These are phyloP conservation scores for Huntiella moniliformis DNA, from an alignment of 2,329 filamentous ascomycete species.

Conservation along the genomic window DNA sequence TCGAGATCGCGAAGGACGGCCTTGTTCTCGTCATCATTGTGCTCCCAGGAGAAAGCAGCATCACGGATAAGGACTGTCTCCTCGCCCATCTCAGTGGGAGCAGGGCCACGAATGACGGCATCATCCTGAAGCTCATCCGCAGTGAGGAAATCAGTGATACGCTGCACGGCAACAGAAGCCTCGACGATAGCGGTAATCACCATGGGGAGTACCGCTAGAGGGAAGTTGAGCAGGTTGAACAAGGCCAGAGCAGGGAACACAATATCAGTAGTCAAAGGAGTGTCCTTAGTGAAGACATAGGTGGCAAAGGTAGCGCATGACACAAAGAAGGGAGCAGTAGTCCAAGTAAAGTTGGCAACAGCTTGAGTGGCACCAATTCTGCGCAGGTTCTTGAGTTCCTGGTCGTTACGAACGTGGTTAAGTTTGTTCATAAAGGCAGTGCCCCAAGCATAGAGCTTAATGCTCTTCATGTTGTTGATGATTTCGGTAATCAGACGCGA, in stretches of 20 bases:
- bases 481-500: constrained; percentile 94
- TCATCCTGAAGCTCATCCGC: constrained; percentile 82
- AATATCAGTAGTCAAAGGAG: constrained; percentile 76
- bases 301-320: constrained; percentile 93
- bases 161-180: constrained; percentile 75
- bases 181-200: constrained; percentile 94
- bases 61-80: constrained; percentile 70
- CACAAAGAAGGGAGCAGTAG: constrained; percentile 88
- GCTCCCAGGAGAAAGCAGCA: constrained; percentile 88
- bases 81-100: constrained; percentile 60
- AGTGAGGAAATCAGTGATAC: constrained; percentile 65
- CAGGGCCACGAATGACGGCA: constrained; percentile 51
- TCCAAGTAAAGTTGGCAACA: constrained; percentile 95
- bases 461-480: constrained; percentile 98
- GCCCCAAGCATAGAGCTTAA: constrained; percentile 97
- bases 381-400: constrained; percentile 83
- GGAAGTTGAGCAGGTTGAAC: constrained; percentile 93
- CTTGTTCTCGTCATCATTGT: constrained; percentile 50
- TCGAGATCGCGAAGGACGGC: constrained; percentile 65
- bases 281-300: constrained; percentile 69
- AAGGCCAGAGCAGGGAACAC: constrained; percentile 87
- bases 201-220: constrained; percentile 86
- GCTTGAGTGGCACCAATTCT: constrained; percentile 92
- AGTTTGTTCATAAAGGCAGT: constrained; percentile 95
- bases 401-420: constrained; percentile 87